phyloP scores from a whole-genome alignment of 2,329 filamentous ascomycete species.

The Xylariaceae sp. region DNA sequence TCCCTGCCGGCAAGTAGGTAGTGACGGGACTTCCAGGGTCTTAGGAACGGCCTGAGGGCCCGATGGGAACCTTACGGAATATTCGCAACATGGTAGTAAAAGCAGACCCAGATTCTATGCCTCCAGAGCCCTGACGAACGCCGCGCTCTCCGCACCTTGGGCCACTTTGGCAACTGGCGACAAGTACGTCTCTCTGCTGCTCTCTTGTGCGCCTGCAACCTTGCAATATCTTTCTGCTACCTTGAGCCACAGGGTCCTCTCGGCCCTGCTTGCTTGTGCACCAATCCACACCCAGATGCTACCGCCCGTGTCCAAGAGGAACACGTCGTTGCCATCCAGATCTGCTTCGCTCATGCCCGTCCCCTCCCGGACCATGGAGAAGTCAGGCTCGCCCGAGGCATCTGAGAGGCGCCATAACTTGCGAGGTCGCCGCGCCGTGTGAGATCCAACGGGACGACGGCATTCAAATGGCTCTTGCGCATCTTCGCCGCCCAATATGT shows the following conservation, averaged over 20 bases:
- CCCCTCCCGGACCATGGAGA: slow-evolving; percentile 56
- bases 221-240: slow-evolving; percentile 54
- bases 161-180: slow-evolving; percentile 54
- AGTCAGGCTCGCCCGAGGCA: slow-evolving; percentile 52
- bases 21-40: no score
- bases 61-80: no score
- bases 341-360: slow-evolving; percentile 41
- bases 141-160: slow-evolving; percentile 51
- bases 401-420: slow-evolving; percentile 62
- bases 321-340: slow-evolving; percentile 58
- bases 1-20: no score
- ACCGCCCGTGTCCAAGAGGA: slow-evolving; percentile 55
- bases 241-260: slow-evolving; percentile 58
- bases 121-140: slow-evolving; percentile 47
- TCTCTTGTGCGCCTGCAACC: slow-evolving; percentile 31
- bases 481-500: slow-evolving; percentile 47
- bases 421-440: slow-evolving; percentile 26
- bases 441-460: slow-evolving; percentile 20
- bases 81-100: no score
- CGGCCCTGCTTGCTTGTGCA: slow-evolving; percentile 49
- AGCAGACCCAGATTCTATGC: slow-evolving; percentile 8
- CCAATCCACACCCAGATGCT: slow-evolving; percentile 67
- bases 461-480: slow-evolving; percentile 27
- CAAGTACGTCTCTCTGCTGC: slow-evolving; percentile 35
- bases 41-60: no score